Evolutionary conservation across 2,329 filamentous ascomycete species (phyloP).

Genomic region (Laburnicola sp.): DNA sequence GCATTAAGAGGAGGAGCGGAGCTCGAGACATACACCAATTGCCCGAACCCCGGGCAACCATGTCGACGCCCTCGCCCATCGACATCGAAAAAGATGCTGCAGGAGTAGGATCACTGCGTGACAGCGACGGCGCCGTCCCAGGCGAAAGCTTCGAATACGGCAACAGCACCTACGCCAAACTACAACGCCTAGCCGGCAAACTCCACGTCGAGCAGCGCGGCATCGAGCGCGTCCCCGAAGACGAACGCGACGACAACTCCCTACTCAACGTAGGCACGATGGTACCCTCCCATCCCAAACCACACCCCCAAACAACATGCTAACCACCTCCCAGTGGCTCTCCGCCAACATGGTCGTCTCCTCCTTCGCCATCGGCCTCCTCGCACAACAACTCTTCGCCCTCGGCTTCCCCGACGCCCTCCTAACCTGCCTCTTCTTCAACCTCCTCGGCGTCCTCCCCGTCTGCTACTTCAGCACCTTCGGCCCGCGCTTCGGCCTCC

Average conservation of each 20-base stretch:
- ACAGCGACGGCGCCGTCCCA: slow-evolving; percentile 55
- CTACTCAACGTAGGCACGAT: slow-evolving; percentile 70
- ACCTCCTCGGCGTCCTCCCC: slow-evolving; percentile 69
- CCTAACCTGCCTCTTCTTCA: slow-evolving; percentile 74
- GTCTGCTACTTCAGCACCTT: slow-evolving; percentile 79
- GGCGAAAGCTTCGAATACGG: slow-evolving; percentile 64
- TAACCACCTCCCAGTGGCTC: slow-evolving; percentile 61
- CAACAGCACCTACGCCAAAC: slow-evolving; percentile 58
- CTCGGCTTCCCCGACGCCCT: slow-evolving; percentile 75
- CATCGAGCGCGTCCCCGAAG: slow-evolving; percentile 72
- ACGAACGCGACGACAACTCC: slow-evolving; percentile 67
- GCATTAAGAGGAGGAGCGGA: too few relatives aligned
- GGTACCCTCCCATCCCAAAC: slow-evolving; percentile 51
- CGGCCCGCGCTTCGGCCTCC: slow-evolving; percentile 71
- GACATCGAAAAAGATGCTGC: slow-evolving; percentile 35
- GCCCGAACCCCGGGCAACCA: not conserved
- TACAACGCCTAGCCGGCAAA: slow-evolving; percentile 66
- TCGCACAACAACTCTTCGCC: slow-evolving; percentile 68
- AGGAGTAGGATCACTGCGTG: slow-evolving; percentile 22
- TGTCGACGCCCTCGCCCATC: not conserved
- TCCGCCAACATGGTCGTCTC: slow-evolving; percentile 78
- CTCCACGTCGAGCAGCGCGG: slow-evolving; percentile 73
- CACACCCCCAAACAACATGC: not conserved
- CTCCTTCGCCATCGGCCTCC: slow-evolving; percentile 74
- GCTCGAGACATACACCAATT: not conserved